These are phyloP conservation scores for Penicillium atrosanguineum DNA, from an alignment of 495 filamentous ascomycete species.

Conservation along the genomic window DNA sequence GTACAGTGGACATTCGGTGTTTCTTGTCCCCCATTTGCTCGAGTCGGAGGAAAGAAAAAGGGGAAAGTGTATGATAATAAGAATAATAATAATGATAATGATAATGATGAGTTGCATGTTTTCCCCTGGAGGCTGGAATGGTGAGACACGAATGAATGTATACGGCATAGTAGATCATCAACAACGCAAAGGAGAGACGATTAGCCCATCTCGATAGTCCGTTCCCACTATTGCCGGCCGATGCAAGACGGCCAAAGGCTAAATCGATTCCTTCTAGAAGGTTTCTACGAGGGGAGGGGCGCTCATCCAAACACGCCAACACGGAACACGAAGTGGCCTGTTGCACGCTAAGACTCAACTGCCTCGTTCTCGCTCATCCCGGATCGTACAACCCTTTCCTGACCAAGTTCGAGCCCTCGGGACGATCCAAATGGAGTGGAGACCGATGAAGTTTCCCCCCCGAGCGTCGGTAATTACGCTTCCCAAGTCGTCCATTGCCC, in stretches of 20 bases:
- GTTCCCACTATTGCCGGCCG: conserved; percentile 22
- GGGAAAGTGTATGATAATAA: background rate
- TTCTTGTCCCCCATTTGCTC: background rate
- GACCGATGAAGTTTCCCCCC: background rate
- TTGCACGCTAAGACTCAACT: background rate
- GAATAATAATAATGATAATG: too few species aligned
- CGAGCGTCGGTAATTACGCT: conserved; percentile 24
- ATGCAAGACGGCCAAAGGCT: conserved; percentile 16
- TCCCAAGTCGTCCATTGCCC: conserved; percentile 13
- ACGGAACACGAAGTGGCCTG: conserved; percentile 11
- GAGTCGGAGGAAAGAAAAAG: background rate
- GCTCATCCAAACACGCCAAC: conserved; percentile 1
- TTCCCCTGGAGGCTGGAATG: conserved; percentile 7
- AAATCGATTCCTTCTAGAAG: conserved; percentile 28
- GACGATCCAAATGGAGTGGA: conserved; percentile 18
- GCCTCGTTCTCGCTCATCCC: background rate
- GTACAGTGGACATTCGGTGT: background rate
- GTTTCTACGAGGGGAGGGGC: conserved; percentile 8
- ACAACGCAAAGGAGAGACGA: conserved; percentile 1
- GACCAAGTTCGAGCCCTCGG: background rate
- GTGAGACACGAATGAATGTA: conserved; percentile 18
- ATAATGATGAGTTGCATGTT: conserved; percentile 18
- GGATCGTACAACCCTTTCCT: conserved; percentile 7
- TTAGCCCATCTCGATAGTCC: conserved; percentile 26
- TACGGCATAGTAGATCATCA: conserved; percentile 4